Percentiles rank a stretch among this genome's conserved stretches.
Conservation (phyloP, 306 rosid species). For the Pachyrhizus erosus region DNA sequence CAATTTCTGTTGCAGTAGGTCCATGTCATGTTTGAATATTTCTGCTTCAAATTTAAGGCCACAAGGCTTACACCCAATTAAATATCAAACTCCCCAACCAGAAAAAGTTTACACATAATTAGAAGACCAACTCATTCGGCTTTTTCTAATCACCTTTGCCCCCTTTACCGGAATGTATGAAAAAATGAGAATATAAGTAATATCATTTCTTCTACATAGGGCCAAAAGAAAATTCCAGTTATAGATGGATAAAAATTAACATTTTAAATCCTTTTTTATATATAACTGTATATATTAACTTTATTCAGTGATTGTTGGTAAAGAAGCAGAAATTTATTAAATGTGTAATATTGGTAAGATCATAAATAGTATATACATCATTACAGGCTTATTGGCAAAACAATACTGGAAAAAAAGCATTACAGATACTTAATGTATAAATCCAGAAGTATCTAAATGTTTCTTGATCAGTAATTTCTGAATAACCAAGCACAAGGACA, state of each 20-base stretch:
- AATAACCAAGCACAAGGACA: conserved; percentile 1
- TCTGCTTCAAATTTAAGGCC: not conserved
- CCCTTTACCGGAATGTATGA: not conserved
- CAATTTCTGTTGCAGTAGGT: conserved; percentile 16
- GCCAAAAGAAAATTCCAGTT: not conserved
- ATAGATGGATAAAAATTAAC: not conserved
- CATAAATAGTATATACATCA: not conserved
- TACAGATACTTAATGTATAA: not conserved
- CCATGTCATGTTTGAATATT: conserved; percentile 17
- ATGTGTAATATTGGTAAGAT: not conserved
- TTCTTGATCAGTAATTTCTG: not conserved
- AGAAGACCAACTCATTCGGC: not conserved
- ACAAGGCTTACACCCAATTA: conserved; percentile 7
- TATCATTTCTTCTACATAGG: not conserved
- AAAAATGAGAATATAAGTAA: not conserved
- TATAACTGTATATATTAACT: not conserved
- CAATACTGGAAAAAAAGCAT: not conserved
- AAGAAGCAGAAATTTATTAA: not conserved
- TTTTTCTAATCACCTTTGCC: not conserved
- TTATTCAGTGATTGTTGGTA: not conserved
- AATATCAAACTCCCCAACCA: conserved; percentile 15
- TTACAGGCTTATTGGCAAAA: conserved; percentile 14
- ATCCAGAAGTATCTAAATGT: not conserved
- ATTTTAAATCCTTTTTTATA: not conserved
- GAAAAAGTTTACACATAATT: conserved; percentile 7